Evolutionary conservation across 768 basidiomycete genomes (phyloP), one percentile per base, ranked within the genome.

Genomic region (Goffeauzyma gilvescens): DNA sequence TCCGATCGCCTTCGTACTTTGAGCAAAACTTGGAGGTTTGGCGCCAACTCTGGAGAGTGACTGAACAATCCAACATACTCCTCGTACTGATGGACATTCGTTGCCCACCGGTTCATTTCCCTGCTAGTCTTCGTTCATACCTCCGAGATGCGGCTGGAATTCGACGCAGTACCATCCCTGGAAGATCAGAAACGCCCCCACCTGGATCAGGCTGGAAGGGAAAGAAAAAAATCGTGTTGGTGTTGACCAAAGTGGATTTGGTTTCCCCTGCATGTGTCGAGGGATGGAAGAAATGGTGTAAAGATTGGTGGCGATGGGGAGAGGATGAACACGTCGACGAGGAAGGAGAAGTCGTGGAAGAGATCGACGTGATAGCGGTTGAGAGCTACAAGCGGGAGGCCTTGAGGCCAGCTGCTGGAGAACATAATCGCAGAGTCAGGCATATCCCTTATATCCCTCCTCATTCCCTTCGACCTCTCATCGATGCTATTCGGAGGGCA

Each of bases 1-100:
- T 28, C 5, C 41, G 56, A 27, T 72, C 95, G n/a, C 69, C 95
- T 1, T 90, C 89, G 0, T 90, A 87, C 4, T 98, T 93, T 56
- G 93, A 98, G 59, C 79, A 87, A 37, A 98, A 96, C 58, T 66
- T 98, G 24, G 89, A 96, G 69, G 93, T 98, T 10, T 96, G 93
- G 90, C 71, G 93, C 32, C 93, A 98, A 57, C 72, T 98, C 6
- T 98, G 93, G 93, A 72, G 93, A 39, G 93, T 96, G 1, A 66
- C 93, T 7, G 93, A 98, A 66, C 75, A 87, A 17, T 93, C 90
- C 1, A 83, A 93, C 53, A 74, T 98, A 18, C 66, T 96, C 24
- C 81, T 96, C 2, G 86, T 96, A 64, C 90, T 98, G 38, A 82
- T 93, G 39, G 93, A 98, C 57, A 86, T 86, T 5, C 76, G 93